Conservation (phyloP, 176 grass and related monocot species). For the Elaeis guineensis region DNA sequence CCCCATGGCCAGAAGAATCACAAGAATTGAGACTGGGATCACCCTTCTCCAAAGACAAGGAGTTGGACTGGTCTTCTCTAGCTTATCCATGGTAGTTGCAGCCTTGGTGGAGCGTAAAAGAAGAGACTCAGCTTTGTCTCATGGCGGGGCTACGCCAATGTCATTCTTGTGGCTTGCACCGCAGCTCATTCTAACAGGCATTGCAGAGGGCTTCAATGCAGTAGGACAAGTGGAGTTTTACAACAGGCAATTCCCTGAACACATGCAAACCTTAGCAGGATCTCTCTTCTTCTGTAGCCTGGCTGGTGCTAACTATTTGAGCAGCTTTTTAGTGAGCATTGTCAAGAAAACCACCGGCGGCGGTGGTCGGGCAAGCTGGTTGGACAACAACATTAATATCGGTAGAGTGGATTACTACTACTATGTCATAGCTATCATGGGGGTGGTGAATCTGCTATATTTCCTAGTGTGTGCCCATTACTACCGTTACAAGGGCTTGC, state of each 20-base stretch:
- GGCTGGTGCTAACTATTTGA: conserved; percentile 58
- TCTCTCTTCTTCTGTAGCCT: conserved; percentile 47
- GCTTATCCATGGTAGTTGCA: conserved; percentile 67
- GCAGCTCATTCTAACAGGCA: conserved; percentile 53
- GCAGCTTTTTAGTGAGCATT: conserved; percentile 38
- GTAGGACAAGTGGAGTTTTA: conserved; percentile 82
- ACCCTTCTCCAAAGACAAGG: conserved; percentile 80
- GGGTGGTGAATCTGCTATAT: conserved; percentile 44
- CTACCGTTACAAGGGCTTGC: conserved; percentile 45
- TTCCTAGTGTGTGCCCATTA: conserved; percentile 59
- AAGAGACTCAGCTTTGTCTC: conserved; percentile 50
- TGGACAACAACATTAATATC: conserved; percentile 39
- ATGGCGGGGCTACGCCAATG: conserved; percentile 48
- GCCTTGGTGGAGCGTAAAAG: conserved; percentile 49
- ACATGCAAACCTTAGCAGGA: conserved; percentile 65
- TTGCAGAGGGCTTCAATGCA: conserved; percentile 51
- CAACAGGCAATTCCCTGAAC: conserved; percentile 78
- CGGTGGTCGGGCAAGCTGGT: conserved; percentile 3
- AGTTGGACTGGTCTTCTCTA: conserved; percentile 33
- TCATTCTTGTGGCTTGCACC: conserved; percentile 68
- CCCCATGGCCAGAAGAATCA: conserved; percentile 43
- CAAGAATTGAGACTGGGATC: conserved; percentile 45
- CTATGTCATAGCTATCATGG: conserved; percentile 44
- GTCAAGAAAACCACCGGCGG: conserved; percentile 32
- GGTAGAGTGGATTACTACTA: conserved; percentile 65